Base-by-base conservation (phyloP, 2,329 filamentous ascomycete species). In the Neonectria hederae region DNA sequence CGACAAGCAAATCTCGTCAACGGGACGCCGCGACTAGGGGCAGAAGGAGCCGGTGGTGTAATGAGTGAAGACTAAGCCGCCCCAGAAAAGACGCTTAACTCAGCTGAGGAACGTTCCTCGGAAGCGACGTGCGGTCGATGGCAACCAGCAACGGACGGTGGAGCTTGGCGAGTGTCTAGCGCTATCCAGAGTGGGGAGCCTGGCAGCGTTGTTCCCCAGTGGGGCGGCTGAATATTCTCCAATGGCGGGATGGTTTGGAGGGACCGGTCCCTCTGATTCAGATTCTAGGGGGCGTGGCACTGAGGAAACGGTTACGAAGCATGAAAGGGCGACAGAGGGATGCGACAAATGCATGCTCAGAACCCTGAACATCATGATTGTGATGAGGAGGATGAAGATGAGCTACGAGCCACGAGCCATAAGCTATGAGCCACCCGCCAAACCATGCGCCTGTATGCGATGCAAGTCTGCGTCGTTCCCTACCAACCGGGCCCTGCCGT, bases 101-200 rank as follows among this genome's bases (percentile, higher is more conserved):
- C 63, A 73, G 71, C 67, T 68, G 65, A 73, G 70, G 57, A 72
- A 65, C 65, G 54, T 63, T 59, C 52, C 64, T 55, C 61, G 45
- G 59, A 62, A 56, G 63, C 55, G 62, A 65, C 54, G 54, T 65
- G 59, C 56, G 42, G 61, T 57, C 55, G 52, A 65, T 57, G 58
- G 35, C 49, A 48, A 46, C 53, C 58, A 63, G 51, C 60, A 65
- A 51, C 59, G 58, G 52, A 65, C 65, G 52, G 59, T 62, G 53
- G 66, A 65, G 66, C 70, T 72, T 69, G 68, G 68, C 69, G 59
- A 68, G 63, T 54, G 68, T 63, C 71, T 60, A 69, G 58, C 67
- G 62, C 68, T 72, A 68, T 65, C 67, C 60, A 49, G 28, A 49
- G 40, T 61, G 66, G 69, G 67, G 66, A 64, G 61, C 65, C 54